These are phyloP conservation scores for Lactifluus hygrophoroides DNA, from an alignment of 768 basidiomycete species.

Conservation along the genomic window DNA sequence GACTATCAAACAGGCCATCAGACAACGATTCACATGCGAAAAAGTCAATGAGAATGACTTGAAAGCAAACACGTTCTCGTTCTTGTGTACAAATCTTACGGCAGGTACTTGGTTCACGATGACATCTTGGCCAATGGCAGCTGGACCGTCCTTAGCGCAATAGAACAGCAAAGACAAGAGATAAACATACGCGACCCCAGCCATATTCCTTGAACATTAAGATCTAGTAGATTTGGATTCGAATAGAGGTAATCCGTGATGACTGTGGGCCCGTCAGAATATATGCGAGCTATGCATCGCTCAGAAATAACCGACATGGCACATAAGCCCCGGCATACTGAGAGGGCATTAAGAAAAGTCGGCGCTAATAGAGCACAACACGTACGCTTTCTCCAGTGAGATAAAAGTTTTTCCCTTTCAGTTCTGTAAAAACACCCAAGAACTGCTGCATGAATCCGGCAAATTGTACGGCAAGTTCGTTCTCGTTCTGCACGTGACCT, in stretches of 20 bases:
- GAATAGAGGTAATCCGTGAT: conserved; percentile 17
- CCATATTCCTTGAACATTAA: conserved; percentile 16
- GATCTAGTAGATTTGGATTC: conserved; percentile 2
- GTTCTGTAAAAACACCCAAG: conserved; percentile 14
- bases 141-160: background rate
- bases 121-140: background rate
- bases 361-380: background rate
- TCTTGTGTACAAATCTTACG: conserved; percentile 10
- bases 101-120: background rate
- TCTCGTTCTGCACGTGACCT: conserved; percentile 10
- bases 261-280: conserved; percentile 2
- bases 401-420: conserved; percentile 18
- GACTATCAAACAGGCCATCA: conserved; percentile 6
- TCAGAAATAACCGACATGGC: conserved; percentile 8
- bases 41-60: background rate
- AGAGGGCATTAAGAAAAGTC: background rate
- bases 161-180: background rate
- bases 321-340: conserved; percentile 17
- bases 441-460: conserved; percentile 20
- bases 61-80: conserved; percentile 11
- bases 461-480: conserved; percentile 11
- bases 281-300: background rate
- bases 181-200: conserved; percentile 12
- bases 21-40: background rate
- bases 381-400: conserved; percentile 20